A percentile compares a stretch with the other conserved stretches of the same genome.
phyloP scores from a whole-genome alignment of 768 basidiomycete species.

The Mycena epipterygia region DNA sequence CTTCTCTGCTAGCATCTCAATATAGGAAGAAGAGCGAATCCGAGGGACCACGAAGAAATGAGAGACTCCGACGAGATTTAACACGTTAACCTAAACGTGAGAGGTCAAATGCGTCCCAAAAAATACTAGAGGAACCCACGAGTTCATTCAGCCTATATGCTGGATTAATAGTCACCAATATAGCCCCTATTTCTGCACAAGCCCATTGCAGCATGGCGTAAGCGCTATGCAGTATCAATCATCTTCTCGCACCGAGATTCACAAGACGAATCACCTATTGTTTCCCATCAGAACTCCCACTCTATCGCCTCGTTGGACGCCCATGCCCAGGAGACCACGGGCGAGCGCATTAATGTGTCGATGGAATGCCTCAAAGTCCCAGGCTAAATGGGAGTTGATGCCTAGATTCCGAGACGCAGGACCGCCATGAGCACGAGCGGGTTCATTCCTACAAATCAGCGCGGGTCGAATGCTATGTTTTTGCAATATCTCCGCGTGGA shows the following conservation, averaged over 20 bases:
- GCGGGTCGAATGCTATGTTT: conserved; percentile 67
- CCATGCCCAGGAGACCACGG: conserved; percentile 76
- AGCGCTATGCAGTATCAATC: conserved; percentile 57
- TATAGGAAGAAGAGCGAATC: conserved; percentile 74
- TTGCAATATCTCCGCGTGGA: conserved; percentile 66
- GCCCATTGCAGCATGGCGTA: conserved; percentile 91
- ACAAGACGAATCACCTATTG: conserved; percentile 66
- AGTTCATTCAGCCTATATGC: conserved; percentile 82
- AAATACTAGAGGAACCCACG: conserved; percentile 56
- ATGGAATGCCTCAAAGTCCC: conserved; percentile 83
- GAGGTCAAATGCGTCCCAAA: neutral
- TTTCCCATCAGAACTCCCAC: conserved; percentile 90
- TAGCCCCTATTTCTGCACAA: conserved; percentile 86
- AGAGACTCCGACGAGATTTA: conserved; percentile 74
- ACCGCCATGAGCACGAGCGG: conserved; percentile 70
- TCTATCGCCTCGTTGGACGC: conserved; percentile 81
- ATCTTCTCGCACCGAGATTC: neutral
- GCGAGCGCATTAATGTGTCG: conserved; percentile 76
- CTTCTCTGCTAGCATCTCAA: conserved; percentile 68
- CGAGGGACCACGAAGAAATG: conserved; percentile 82
- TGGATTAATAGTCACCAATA: conserved; percentile 87
- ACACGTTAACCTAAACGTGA: conserved; percentile 63
- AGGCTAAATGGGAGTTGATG: conserved; percentile 67
- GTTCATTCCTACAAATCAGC: conserved; percentile 74
- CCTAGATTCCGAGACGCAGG: conserved; percentile 67